Percentiles rank a stretch among this genome's conserved stretches.
These are phyloP conservation scores for Penicillium lividum DNA, from an alignment of 495 filamentous ascomycete genomes.

Conservation along the genomic window DNA sequence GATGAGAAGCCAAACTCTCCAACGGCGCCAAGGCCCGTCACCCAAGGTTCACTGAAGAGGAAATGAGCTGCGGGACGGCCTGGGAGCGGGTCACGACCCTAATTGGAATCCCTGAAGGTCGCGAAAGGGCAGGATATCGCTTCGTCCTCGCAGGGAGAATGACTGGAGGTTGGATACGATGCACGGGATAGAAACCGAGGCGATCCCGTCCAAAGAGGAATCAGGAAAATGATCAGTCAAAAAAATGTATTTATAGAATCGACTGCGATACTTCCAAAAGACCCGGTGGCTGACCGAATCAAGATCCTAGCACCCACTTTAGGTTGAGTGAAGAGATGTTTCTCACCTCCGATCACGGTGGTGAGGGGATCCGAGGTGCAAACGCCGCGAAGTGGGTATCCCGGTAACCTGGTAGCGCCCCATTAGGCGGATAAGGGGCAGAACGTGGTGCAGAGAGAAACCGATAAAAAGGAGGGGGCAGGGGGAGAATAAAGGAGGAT, in stretches of 20 bases:
- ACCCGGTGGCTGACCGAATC: constrained; percentile 18
- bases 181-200: constrained; percentile 1
- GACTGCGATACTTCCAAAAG: constrained; percentile 9
- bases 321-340: constrained; percentile 1
- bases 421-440: constrained; percentile 12
- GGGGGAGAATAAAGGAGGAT: not conserved
- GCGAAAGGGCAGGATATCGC: not conserved
- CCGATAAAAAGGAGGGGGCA: constrained; percentile 7
- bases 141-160: not conserved
- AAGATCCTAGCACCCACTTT: constrained; percentile 1
- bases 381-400: constrained; percentile 12
- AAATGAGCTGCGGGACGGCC: constrained; percentile 7
- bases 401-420: constrained; percentile 17
- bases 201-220: not conserved
- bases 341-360: constrained; percentile 19
- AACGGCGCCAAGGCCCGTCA: constrained; percentile 8
- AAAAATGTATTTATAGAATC: constrained; percentile 30
- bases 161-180: constrained; percentile 1
- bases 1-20: not conserved
- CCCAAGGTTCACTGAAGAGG: not conserved
- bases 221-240: constrained; percentile 11
- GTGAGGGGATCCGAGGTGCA: constrained; percentile 5
- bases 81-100: constrained; percentile 1
- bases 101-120: not conserved
- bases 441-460: constrained; percentile 5